Conservation (phyloP, 495 filamentous ascomycete species). For the Aspergillus kassunensis region DNA sequence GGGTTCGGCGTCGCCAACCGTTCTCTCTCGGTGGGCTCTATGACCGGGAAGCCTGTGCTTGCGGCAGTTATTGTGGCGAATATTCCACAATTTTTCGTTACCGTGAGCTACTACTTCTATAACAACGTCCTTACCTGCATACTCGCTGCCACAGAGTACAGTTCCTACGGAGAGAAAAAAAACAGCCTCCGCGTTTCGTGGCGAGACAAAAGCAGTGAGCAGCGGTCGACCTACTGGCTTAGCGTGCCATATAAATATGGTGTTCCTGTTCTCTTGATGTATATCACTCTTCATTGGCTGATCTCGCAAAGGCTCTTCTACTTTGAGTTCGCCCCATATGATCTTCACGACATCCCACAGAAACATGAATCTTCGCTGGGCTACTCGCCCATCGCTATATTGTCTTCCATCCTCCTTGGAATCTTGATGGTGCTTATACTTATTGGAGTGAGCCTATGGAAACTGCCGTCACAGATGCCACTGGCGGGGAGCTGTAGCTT, state of each 20-base stretch:
- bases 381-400: not conserved
- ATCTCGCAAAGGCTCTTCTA: not conserved
- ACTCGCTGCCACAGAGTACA: slow-evolving; percentile 36
- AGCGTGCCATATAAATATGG: slow-evolving; percentile 36
- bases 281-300: not conserved
- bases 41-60: not conserved
- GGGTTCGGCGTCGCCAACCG: no score
- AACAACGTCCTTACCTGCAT: slow-evolving; percentile 38
- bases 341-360: not conserved
- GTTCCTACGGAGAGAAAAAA: slow-evolving; percentile 18
- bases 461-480: not conserved
- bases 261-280: slow-evolving; percentile 3
- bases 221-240: slow-evolving; percentile 42
- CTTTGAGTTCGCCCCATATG: no score
- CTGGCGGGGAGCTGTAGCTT: not conserved
- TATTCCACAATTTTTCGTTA: slow-evolving; percentile 38
- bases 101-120: slow-evolving; percentile 39
- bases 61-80: slow-evolving; percentile 20
- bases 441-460: not conserved
- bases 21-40: no score
- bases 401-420: not conserved
- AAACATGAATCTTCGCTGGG: not conserved
- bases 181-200: slow-evolving; percentile 44
- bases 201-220: slow-evolving; percentile 33
- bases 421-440: not conserved